phyloP scores from a whole-genome alignment of 306 rosid species.

The Cicer bijugum region DNA sequence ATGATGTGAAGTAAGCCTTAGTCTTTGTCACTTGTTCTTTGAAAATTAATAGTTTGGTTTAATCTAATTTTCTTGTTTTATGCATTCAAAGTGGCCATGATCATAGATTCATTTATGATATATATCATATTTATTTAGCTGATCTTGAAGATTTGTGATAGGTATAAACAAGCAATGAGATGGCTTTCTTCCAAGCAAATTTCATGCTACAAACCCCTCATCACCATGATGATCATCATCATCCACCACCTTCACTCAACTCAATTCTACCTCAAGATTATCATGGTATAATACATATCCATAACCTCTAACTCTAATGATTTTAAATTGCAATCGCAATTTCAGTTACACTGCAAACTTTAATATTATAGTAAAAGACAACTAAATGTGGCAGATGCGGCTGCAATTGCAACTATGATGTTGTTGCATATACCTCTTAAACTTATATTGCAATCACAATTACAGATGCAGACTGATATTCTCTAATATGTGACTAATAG shows the following conservation, averaged over 20 bases:
- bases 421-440: no score
- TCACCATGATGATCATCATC: conserved; percentile 59
- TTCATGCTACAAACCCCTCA: conserved; percentile 89
- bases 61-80: conserved; percentile 31
- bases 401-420: no score
- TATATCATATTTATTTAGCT: conserved; percentile 15
- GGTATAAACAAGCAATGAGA: conserved; percentile 62
- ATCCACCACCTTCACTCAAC: conserved; percentile 73
- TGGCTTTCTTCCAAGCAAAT: conserved; percentile 93
- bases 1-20: conserved; percentile 33
- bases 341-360: no score
- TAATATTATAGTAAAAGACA: no score
- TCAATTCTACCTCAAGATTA: conserved; percentile 82
- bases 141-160: conserved; percentile 47
- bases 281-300: conserved; percentile 59
- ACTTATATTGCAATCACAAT: no score
- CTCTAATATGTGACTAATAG: neutral
- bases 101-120: conserved; percentile 21
- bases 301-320: neutral
- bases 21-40: conserved; percentile 10
- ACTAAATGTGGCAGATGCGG: no score
- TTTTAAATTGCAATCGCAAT: no score
- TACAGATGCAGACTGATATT: no score
- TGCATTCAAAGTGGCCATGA: conserved; percentile 46
- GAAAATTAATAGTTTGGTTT: neutral